Base-by-base conservation (phyloP, 768 basidiomycete species). In the Russula sp. region DNA sequence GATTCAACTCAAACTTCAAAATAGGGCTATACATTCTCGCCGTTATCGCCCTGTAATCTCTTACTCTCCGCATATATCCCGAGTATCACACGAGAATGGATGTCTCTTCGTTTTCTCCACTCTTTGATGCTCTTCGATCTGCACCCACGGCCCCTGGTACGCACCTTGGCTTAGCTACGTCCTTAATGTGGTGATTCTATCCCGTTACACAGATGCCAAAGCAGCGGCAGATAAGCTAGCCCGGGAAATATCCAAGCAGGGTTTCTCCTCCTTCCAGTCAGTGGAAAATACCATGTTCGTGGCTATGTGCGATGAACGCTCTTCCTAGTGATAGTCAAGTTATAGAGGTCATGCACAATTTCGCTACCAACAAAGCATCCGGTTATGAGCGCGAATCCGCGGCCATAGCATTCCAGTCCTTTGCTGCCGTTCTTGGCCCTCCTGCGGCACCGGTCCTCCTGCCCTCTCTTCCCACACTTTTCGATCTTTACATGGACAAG, bases 401-500 rank as follows among this genome's bases (percentile, higher is more conserved):
- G 43, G 86, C 87, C 50, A 83, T 93, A 63, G 91, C 82, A 8
- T 88, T 88, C 70, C 86, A 87, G 61, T 88, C 90, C 8, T 73
- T 95, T 25, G 82, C 88, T 52, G 77, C 75, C 47, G 77, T 84
- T 57, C 79, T 93, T 29, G 94, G 94, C 35, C 74, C 84, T 22
- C 74, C 89, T 6, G 75, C 78, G 58, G 90, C 83, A 42, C 91
- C 93, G 18, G 74, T 90, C 55, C 78, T 97, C 39, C 78, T 97
- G 14, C 79, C 88, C 2, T 87, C 86, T 46, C 83, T 98, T 56
- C 81, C 90, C 18, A 69, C 85, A 43, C 73, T 98, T 55, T 87
- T 88, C 73, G 90, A 94, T 56, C 79, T 94, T 42, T 87, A 89
- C 74, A 88, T 90, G 80, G 96, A 98, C 72, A 95, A 96, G 73